Percentiles rank a stretch among this genome's conserved stretches.
phyloP scores from a whole-genome alignment of 768 basidiomycete genomes.

The Mycena filopes region DNA sequence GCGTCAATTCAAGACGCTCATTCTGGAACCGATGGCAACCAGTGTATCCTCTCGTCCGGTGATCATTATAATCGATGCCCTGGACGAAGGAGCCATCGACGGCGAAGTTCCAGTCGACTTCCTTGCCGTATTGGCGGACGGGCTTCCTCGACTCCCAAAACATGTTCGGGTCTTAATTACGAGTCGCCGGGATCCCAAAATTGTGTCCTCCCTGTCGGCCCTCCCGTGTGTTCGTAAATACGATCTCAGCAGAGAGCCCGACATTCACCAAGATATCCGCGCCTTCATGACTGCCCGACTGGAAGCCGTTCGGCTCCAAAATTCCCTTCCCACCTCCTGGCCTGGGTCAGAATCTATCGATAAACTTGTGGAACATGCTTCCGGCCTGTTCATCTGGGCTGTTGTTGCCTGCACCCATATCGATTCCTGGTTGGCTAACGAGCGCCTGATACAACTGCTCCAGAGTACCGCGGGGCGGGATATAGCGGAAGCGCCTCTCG shows the following conservation, averaged over 20 bases:
- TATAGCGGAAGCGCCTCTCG: neutral
- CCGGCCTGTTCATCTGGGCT: slow-evolving; percentile 4
- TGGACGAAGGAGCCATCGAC: neutral
- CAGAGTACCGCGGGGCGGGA: neutral
- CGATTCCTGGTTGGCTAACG: neutral
- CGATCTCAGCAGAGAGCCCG: neutral
- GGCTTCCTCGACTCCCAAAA: neutral
- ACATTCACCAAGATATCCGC: slow-evolving; percentile 1
- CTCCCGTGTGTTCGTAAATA: neutral
- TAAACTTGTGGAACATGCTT: neutral
- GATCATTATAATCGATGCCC: slow-evolving; percentile 3
- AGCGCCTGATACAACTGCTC: neutral
- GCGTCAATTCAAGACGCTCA: slow-evolving; percentile 1
- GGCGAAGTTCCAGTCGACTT: neutral
- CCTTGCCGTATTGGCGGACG: neutral
- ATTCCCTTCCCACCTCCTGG: neutral
- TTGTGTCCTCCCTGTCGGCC: neutral
- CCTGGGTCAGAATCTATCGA: neutral
- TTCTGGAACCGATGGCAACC: neutral
- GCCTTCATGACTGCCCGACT: neutral
- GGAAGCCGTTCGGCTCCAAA: neutral
- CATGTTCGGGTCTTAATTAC: slow-evolving; percentile 1
- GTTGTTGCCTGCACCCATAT: neutral
- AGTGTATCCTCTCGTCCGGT: neutral
- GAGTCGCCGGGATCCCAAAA: neutral